A percentile compares a stretch with the other conserved stretches of the same genome.
Conservation (phyloP, 306 rosid species). For the Pueraria montana region DNA sequence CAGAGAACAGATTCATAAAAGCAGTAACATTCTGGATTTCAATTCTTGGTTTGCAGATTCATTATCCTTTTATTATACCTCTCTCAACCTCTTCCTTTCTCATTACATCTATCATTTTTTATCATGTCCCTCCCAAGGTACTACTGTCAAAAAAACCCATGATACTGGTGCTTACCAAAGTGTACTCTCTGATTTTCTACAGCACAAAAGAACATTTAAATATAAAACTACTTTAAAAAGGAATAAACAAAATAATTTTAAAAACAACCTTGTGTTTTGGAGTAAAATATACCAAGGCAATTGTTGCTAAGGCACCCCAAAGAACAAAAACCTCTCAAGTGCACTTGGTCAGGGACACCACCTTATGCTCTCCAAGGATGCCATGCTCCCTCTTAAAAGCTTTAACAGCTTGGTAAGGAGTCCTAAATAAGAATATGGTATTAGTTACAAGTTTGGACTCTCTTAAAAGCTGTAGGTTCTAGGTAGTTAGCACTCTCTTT, state of each 20-base stretch:
- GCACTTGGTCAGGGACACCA: background rate
- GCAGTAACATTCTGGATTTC: constrained; percentile 10
- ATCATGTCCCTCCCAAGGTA: background rate
- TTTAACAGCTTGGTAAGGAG: too few species aligned
- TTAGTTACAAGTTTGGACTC: too few species aligned
- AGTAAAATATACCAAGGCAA: too few species aligned
- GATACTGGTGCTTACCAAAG: background rate
- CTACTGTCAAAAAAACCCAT: background rate
- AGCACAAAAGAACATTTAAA: background rate
- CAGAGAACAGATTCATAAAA: constrained; percentile 15
- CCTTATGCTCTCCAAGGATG: background rate
- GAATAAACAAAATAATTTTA: background rate
- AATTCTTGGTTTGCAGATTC: background rate
- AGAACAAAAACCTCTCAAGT: background rate
- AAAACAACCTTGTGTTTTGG: too few species aligned
- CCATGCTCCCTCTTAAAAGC: background rate
- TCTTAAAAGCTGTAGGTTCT: too few species aligned
- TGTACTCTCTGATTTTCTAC: background rate
- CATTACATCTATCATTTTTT: background rate
- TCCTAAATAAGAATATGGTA: too few species aligned
- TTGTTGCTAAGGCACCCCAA: background rate
- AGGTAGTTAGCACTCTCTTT: too few species aligned
- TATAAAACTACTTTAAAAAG: constrained; percentile 27
- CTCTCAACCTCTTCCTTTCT: background rate
- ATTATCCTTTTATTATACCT: background rate